These are phyloP conservation scores for Trametes sp. DNA, from an alignment of 1,284 basidiomycete genomes.

Conservation along the genomic window DNA sequence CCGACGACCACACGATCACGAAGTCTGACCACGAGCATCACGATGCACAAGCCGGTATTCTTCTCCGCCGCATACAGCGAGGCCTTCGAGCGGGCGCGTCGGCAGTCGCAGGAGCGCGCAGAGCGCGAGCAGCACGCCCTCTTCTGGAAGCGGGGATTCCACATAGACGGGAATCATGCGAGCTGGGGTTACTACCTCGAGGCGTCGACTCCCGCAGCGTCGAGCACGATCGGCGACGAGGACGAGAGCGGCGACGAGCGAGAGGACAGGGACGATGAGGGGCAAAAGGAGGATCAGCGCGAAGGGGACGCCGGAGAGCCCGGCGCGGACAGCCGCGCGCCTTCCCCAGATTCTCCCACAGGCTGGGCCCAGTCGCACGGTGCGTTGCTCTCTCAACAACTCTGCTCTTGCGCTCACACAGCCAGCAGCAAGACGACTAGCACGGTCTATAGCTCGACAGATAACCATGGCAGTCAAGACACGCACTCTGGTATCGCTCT, in stretches of 20 bases:
- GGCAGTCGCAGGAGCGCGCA: conserved; percentile 18
- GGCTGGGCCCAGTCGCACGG: conserved; percentile 26
- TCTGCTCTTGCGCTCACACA: conserved; percentile 24
- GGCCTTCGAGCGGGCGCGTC: conserved; percentile 26
- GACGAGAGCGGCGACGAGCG: conserved; percentile 17
- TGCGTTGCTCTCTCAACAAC: conserved; percentile 22
- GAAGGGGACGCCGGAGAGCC: conserved; percentile 4
- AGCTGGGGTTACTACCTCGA: conserved; percentile 33
- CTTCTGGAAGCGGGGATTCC: conserved; percentile 31
- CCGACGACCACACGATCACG: conserved; percentile 8
- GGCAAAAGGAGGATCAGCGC: conserved; percentile 12
- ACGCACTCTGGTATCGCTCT: conserved; percentile 37
- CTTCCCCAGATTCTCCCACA: conserved; percentile 15
- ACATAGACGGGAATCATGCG: conserved; percentile 19
- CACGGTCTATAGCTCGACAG: conserved; percentile 10
- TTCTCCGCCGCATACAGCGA: conserved; percentile 33
- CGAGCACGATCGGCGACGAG: conserved; percentile 16
- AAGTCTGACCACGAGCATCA: conserved; percentile 13
- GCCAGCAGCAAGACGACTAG: conserved; percentile 29
- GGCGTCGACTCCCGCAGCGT: conserved; percentile 3
- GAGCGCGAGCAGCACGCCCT: conserved; percentile 15
- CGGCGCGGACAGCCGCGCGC: conserved; percentile 9
- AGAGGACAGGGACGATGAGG: conserved; percentile 8
- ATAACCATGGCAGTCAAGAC: conserved; percentile 37
- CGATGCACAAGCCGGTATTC: conserved; percentile 23